Evolutionary conservation across 495 filamentous ascomycete genomes (phyloP), one percentile per base, ranked within the genome.

Genomic region (Penicillium atrosanguineum): DNA sequence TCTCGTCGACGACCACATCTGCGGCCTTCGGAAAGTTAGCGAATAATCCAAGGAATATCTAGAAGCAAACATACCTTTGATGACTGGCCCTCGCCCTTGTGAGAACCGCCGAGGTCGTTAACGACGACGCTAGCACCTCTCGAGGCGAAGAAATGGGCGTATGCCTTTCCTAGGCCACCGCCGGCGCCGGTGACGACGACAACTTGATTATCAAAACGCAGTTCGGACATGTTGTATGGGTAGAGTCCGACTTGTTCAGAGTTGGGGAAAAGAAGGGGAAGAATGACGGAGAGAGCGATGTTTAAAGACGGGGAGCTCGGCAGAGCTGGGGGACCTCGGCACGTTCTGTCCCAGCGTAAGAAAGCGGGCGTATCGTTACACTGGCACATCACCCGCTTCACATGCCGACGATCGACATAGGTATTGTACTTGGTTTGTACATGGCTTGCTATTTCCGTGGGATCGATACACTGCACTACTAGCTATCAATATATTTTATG

Each of bases 161-260:
- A 97, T 65, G 87, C 87, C 74, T 91, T 95, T 47, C 94, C 94
- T 48, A 97, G 74, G 53, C 95, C 94, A 72, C 95, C 95, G 52
- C 94, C 93, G 48, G 95, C 95, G 59, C 94, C 94, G 44, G 95
- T 98, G 59, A 98, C 89, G 48, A 98, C 92, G 59, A 95, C 90
- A 56, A 93, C 93, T 79, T 97, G 95, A 70, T 89, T 88, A 79
- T 97, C 94, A 70, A 85, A 98, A 56, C 95, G 85, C 70, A 98
- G 79, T 73, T 89, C 84, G 63, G 87, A 80, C 88, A 91, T 91
- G 18, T 47, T 78, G 70, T 34, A 45, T 56, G 43, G 58, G 42
- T 60, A 29, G 56, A 55, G 60, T 51, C 61, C 53, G 61, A 52
- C 46, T 44, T 53, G 48, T 52, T 51, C 53, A 59, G 38, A 40